A percentile compares a stretch with the other conserved stretches of the same genome.
These are phyloP conservation scores for peach (Prunus persica) DNA, from an alignment of 306 rosid genomes.

Conservation along the genomic window Prunus_persica_NCBIv2 NC_034013.1:15295501-15296000, in stretches of 20 bases:
- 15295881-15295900: no score
- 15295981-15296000: background rate
- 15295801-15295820: background rate
- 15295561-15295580: conserved; percentile 55
- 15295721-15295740: background rate
- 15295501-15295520: conserved; percentile 98
- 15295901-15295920: background rate
- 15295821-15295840: background rate
- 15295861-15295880: background rate
- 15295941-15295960: background rate
- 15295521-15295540: conserved; percentile 96
- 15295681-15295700: background rate
- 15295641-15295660: conserved; percentile 16
- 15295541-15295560: conserved; percentile 92
- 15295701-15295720: background rate
- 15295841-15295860: background rate
- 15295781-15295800: background rate
- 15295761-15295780: background rate
- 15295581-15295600: conserved; percentile 24
- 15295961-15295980: background rate
- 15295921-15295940: background rate
- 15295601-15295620: conserved; percentile 19
- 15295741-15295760: background rate
- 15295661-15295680: background rate
- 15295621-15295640: conserved; percentile 11